These are phyloP conservation scores for Colletotrichum horii DNA, from an alignment of 2,329 filamentous ascomycete genomes.

Conservation along the genomic window DNA sequence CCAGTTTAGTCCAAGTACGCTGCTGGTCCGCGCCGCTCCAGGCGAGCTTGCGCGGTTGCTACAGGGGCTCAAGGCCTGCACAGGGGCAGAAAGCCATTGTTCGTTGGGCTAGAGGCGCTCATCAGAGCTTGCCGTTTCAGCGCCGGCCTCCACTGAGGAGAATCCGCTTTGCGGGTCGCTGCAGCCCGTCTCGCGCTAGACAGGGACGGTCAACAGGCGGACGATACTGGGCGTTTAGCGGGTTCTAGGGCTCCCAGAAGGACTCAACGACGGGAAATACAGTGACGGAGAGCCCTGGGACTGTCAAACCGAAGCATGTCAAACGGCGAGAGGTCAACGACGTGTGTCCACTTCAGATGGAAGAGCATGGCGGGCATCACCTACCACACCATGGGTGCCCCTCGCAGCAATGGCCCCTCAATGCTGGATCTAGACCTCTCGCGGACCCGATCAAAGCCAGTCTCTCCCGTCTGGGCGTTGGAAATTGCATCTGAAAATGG, in stretches of 20 bases:
- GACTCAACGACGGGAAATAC: background rate
- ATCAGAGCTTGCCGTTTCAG: conserved; percentile 11
- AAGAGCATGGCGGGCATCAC: background rate
- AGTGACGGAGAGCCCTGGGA: background rate
- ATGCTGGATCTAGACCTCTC: conserved; percentile 11
- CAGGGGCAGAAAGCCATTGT: background rate
- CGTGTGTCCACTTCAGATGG: conserved; percentile 11
- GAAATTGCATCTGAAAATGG: conserved; percentile 22
- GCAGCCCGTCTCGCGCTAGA: background rate
- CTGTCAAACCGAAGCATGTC: background rate
- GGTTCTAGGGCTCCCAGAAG: background rate
- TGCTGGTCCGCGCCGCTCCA: conserved; percentile 4
- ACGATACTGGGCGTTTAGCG: background rate
- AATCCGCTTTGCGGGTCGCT: background rate
- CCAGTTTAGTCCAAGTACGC: background rate
- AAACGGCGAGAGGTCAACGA: background rate
- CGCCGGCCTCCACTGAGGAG: background rate
- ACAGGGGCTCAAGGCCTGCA: background rate
- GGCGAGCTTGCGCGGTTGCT: conserved; percentile 1
- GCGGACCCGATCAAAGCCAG: background rate
- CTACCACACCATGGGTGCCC: background rate
- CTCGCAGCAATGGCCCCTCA: background rate
- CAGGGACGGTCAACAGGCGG: background rate
- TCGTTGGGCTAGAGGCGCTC: conserved; percentile 12
- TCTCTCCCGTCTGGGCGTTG: background rate